phyloP scores from a whole-genome alignment of 1,284 basidiomycete species.

The Ganoderma resinaceum region DNA sequence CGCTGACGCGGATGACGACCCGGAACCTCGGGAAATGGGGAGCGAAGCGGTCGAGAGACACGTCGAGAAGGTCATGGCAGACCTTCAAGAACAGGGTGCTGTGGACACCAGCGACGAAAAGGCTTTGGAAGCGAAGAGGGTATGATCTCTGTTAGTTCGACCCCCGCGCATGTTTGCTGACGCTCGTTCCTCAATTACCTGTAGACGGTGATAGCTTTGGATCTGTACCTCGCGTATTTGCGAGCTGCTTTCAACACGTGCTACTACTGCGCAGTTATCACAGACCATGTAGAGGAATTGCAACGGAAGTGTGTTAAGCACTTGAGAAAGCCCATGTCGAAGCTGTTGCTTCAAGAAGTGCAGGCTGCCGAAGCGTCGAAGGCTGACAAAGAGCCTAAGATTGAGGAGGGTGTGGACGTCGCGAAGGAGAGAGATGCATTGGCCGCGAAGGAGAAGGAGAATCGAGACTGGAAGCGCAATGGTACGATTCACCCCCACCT shows the following conservation, averaged over 20 bases:
- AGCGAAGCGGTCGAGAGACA: slow-evolving; percentile 76
- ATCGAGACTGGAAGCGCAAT: slow-evolving; percentile 72
- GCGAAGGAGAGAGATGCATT: slow-evolving; percentile 38
- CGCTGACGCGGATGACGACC: slow-evolving; percentile 58
- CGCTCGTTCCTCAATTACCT: slow-evolving; percentile 10
- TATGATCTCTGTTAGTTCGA: slow-evolving; percentile 41
- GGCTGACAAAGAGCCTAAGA: slow-evolving; percentile 46
- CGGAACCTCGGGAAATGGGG: slow-evolving; percentile 64
- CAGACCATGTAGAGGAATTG: slow-evolving; percentile 92
- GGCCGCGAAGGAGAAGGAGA: slow-evolving; percentile 52
- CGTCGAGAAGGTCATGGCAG: slow-evolving; percentile 74
- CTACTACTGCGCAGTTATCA: slow-evolving; percentile 94
- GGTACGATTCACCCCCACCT: slow-evolving; percentile 46
- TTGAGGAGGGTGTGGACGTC: slow-evolving; percentile 49
- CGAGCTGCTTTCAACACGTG: slow-evolving; percentile 88
- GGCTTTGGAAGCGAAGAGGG: slow-evolving; percentile 72
- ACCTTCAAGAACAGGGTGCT: slow-evolving; percentile 67
- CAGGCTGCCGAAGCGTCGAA: slow-evolving; percentile 54
- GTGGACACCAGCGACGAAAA: slow-evolving; percentile 67
- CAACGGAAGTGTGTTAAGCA: slow-evolving; percentile 94
- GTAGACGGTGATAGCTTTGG: slow-evolving; percentile 78
- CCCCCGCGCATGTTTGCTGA: slow-evolving; percentile 24
- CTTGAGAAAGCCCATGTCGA: slow-evolving; percentile 75
- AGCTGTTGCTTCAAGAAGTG: slow-evolving; percentile 62
- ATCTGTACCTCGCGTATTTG: slow-evolving; percentile 86